These are phyloP conservation scores for Solioccasus polychromus DNA, from an alignment of 768 basidiomycete genomes.

Conservation along the genomic window DNA sequence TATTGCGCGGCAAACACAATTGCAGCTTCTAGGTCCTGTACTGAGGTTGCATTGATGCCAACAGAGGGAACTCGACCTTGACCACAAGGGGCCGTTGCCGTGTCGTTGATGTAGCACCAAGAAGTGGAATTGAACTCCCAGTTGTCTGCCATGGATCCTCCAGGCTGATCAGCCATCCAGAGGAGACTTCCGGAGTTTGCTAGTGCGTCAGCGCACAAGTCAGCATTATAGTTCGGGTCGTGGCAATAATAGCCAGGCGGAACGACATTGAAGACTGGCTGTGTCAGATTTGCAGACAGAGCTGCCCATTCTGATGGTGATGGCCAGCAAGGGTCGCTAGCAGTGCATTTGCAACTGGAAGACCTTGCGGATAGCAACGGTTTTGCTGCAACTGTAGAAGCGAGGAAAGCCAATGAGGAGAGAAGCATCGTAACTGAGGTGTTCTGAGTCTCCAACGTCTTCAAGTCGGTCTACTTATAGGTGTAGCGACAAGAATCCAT, in stretches of 20 bases:
- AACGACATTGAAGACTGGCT: not conserved
- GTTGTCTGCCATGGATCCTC: not conserved
- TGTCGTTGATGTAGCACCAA: not conserved
- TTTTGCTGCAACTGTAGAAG: not conserved
- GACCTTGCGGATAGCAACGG: not conserved
- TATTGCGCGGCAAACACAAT: not conserved
- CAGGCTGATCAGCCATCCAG: not conserved
- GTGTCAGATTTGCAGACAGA: not conserved
- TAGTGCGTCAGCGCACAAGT: not conserved
- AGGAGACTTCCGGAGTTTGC: not conserved
- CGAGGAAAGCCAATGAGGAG: not conserved
- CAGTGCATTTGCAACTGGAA: not conserved
- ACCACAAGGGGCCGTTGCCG: not conserved
- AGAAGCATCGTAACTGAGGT: not conserved
- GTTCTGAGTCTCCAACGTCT: not conserved
- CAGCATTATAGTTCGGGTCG: not conserved
- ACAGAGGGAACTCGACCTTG: not conserved
- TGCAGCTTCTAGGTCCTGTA: not conserved
- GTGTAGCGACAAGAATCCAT: not conserved
- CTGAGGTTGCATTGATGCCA: not conserved
- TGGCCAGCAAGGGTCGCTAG: not conserved
- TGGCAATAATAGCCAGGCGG: conserved; percentile 1
- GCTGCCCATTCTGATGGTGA: not conserved
- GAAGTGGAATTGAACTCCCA: not conserved
- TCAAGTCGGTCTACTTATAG: not conserved